Percentiles rank a stretch among this genome's conserved stretches.
Evolutionary conservation across 208 protist species (phyloP).

Genomic region (Wallacemonas sp.): DNA sequence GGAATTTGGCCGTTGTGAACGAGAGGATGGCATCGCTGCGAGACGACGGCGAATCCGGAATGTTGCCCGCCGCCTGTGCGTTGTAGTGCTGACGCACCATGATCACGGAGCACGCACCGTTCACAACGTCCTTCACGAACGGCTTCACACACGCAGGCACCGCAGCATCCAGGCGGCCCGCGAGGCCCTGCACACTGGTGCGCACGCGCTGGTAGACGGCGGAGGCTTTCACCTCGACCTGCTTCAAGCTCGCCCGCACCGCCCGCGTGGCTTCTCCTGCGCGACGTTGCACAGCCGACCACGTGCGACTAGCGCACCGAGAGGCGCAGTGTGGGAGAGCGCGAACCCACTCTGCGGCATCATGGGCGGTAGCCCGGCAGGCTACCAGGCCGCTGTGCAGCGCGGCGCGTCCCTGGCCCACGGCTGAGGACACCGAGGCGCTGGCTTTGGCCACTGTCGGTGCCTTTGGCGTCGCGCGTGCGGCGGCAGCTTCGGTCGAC

Average conservation of each 20-base stretch:
- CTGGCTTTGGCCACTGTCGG: not conserved
- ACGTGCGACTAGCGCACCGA: not conserved
- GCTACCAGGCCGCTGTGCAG: not conserved
- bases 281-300: too few relatives aligned
- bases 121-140: constrained; percentile 22
- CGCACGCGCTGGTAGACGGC: not conserved
- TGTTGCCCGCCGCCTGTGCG: constrained; percentile 11
- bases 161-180: not conserved
- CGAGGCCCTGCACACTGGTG: not conserved
- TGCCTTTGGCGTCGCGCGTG: not conserved
- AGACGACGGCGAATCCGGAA: not conserved
- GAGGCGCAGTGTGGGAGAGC: not conserved
- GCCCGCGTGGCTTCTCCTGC: too few relatives aligned
- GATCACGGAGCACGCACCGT: constrained; percentile 37
- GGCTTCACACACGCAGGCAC: constrained; percentile 3
- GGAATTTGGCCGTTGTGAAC: constrained; percentile 55
- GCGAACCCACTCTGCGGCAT: not conserved
- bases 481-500: not conserved
- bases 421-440: not conserved
- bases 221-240: too few relatives aligned
- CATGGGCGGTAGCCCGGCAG: not conserved
- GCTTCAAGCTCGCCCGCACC: too few relatives aligned
- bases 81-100: constrained; percentile 23
- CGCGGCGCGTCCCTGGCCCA: not conserved
- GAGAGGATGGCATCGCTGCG: constrained; percentile 19